These are phyloP conservation scores for Macrophomina phaseolina DNA, from an alignment of 2,329 filamentous ascomycete genomes.

Conservation along the genomic window DNA sequence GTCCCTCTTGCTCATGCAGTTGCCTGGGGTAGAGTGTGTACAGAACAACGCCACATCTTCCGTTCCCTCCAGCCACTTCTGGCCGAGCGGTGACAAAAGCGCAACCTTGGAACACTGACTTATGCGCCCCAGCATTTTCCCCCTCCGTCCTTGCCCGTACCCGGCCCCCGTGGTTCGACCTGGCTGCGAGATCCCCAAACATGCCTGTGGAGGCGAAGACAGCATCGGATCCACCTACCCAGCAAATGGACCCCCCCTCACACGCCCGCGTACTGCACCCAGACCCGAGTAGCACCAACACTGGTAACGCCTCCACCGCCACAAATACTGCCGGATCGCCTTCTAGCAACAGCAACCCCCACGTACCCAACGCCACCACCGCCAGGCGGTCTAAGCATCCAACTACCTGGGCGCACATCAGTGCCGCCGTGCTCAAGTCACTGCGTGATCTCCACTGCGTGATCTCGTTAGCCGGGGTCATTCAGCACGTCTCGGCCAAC, in stretches of 20 bases:
- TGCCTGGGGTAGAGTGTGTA: background rate
- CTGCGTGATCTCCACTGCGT: conserved; percentile 20
- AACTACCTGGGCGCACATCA: conserved; percentile 19
- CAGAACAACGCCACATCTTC: conserved; percentile 7
- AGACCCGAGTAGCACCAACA: background rate
- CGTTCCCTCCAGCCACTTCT: conserved; percentile 3
- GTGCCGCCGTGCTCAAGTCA: conserved; percentile 16
- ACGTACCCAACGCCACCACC: background rate
- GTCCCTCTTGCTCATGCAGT: background rate
- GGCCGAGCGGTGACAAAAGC: background rate
- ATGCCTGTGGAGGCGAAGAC: background rate
- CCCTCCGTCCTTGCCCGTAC: background rate
- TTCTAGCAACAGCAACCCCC: background rate
- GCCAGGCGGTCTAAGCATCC: background rate
- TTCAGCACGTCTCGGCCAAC: conserved; percentile 20
- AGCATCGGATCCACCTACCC: background rate
- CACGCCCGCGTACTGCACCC: background rate
- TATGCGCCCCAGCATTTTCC: background rate
- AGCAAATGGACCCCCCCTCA: conserved; percentile 7
- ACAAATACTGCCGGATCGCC: background rate
- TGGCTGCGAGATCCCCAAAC: background rate
- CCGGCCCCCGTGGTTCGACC: background rate
- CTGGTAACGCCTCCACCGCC: background rate
- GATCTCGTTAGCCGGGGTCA: conserved; percentile 5
- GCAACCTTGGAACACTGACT: background rate